Conservation (phyloP, 2,329 filamentous ascomycete species). For the Colletotrichum tropicicola region DNA sequence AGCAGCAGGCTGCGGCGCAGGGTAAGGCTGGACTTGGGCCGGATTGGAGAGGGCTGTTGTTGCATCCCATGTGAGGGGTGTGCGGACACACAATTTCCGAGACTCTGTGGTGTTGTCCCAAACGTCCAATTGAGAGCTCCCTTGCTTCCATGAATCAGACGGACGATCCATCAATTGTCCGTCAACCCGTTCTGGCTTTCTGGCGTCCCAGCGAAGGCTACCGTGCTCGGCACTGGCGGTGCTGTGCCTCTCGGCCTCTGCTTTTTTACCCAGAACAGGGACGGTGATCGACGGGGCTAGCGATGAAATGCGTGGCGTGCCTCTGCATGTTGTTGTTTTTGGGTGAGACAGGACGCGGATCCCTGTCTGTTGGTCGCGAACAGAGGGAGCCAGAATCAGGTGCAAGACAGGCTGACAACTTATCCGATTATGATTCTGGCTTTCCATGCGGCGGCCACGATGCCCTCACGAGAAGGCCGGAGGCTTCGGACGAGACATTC, state of each 20-base stretch:
- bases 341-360: conserved; percentile 21
- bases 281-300: conserved; percentile 20
- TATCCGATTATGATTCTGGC: not conserved
- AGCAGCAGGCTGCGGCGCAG: not conserved
- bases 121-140: conserved; percentile 8
- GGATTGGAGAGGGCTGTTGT: conserved; percentile 2
- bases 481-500: not conserved
- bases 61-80: conserved; percentile 24
- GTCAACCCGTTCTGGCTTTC: conserved; percentile 1
- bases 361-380: conserved; percentile 17
- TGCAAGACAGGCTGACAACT: not conserved
- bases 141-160: conserved; percentile 22
- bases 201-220: not conserved
- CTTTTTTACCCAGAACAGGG: conserved; percentile 2
- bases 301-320: conserved; percentile 20
- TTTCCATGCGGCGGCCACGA: conserved; percentile 14
- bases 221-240: not conserved
- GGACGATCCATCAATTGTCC: conserved; percentile 15
- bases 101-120: conserved; percentile 9
- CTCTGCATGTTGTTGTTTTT: conserved; percentile 9
- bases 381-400: conserved; percentile 1
- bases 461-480: conserved; percentile 8
- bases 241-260: not conserved
- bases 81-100: conserved; percentile 23
- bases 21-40: conserved; percentile 25